These are phyloP conservation scores for Kuraishia borneana DNA, from an alignment of 805 yeast genomes.

Conservation along the genomic window DNA sequence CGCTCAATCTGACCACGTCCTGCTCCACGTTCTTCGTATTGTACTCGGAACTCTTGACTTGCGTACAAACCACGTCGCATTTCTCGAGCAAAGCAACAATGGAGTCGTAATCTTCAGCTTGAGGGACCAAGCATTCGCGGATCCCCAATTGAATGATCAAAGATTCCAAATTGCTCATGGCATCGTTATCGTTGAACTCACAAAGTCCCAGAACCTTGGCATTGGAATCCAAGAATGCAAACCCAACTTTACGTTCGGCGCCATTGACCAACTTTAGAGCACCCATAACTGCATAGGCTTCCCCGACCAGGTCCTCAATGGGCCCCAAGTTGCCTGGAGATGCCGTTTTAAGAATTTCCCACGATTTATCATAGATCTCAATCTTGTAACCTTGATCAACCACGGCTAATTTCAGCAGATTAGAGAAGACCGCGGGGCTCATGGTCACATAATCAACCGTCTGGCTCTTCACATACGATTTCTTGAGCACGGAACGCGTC, in stretches of 20 bases:
- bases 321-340: slow-evolving; percentile 86
- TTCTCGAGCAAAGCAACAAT: slow-evolving; percentile 63
- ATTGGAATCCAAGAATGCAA: slow-evolving; percentile 69
- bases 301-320: slow-evolving; percentile 57
- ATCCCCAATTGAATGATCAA: slow-evolving; percentile 81
- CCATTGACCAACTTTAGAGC: slow-evolving; percentile 32
- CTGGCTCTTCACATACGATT: slow-evolving; percentile 24
- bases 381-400: slow-evolving; percentile 65
- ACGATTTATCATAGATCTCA: slow-evolving; percentile 65
- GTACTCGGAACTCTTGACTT: slow-evolving; percentile 46
- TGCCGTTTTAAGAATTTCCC: slow-evolving; percentile 49
- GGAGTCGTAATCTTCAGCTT: slow-evolving; percentile 36
- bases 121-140: slow-evolving; percentile 66
- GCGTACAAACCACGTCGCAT: slow-evolving; percentile 65
- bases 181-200: slow-evolving; percentile 81
- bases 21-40: slow-evolving; percentile 60
- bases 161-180: slow-evolving; percentile 79
- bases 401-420: slow-evolving; percentile 53
- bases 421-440: slow-evolving; percentile 61
- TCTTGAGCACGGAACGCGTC: slow-evolving; percentile 71
- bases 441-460: slow-evolving; percentile 56
- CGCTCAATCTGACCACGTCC: slow-evolving; percentile 65
- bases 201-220: slow-evolving; percentile 54
- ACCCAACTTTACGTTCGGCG: slow-evolving; percentile 47
- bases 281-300: slow-evolving; percentile 41